A percentile compares a stretch with the other conserved stretches of the same genome.
Evolutionary conservation across 164 flowering plant genomes (phyloP).

Genomic region (Vitis cinerea): DNA sequence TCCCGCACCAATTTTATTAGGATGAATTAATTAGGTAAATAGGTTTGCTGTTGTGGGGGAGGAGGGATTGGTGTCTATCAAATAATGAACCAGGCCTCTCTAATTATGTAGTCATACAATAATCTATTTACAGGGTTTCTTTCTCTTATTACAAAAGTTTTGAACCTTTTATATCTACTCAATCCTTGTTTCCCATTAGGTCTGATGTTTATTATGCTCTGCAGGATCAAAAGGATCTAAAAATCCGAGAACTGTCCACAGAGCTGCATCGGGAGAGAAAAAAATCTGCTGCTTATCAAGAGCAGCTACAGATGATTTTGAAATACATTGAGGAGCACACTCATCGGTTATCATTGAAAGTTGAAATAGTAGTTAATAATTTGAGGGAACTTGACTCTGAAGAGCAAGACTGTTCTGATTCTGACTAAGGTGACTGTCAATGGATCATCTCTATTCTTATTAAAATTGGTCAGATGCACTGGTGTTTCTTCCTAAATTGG

Average conservation of each 20-base stretch:
- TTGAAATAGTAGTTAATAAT: slow-evolving; percentile 21
- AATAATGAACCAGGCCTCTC: neutral
- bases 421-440: neutral
- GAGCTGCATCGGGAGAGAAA: slow-evolving; percentile 31
- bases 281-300: slow-evolving; percentile 24
- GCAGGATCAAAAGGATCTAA: slow-evolving; percentile 27
- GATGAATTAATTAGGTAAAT: too few species aligned
- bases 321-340: slow-evolving; percentile 28
- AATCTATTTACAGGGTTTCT: neutral
- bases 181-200: neutral
- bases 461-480: neutral
- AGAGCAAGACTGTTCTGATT: slow-evolving; percentile 4
- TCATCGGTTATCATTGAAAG: slow-evolving; percentile 21
- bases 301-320: slow-evolving; percentile 21
- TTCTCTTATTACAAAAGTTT: neutral
- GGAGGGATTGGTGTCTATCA: neutral
- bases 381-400: slow-evolving; percentile 24
- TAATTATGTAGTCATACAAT: neutral
- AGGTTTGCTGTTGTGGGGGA: too few species aligned
- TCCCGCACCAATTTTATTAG: too few species aligned
- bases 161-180: neutral
- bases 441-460: neutral
- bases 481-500: neutral
- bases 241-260: slow-evolving; percentile 23
- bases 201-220: slow-evolving; percentile 2